Evolutionary conservation across 441 rosid genomes (phyloP).

Genomic region (Populus hybrid): DNA sequence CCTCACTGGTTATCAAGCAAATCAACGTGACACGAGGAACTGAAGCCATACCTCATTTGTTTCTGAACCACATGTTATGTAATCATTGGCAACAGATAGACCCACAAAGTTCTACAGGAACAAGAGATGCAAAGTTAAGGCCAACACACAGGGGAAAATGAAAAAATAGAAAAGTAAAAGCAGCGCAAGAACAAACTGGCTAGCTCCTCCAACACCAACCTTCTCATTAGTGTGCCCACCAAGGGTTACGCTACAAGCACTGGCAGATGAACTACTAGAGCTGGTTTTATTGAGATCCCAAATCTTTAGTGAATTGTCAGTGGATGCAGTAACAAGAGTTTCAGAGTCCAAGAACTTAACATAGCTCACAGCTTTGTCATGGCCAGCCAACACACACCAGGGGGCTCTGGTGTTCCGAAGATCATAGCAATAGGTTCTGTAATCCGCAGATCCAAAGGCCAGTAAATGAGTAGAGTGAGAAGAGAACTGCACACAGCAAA

Average conservation of each 20-base stretch:
- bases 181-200: neutral
- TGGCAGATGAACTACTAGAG: conserved; percentile 50
- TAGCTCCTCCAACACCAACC: conserved; percentile 37
- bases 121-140: conserved; percentile 18
- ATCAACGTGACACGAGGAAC: neutral
- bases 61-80: conserved; percentile 95
- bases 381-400: conserved; percentile 59
- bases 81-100: conserved; percentile 71
- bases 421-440: conserved; percentile 88
- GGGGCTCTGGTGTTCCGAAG: conserved; percentile 72
- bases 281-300: conserved; percentile 92
- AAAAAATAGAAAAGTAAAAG: no score
- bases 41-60: conserved; percentile 81
- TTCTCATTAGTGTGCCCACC: conserved; percentile 91
- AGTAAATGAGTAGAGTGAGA: conserved; percentile 73
- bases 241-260: conserved; percentile 75
- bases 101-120: conserved; percentile 90
- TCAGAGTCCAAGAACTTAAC: conserved; percentile 84
- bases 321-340: conserved; percentile 90
- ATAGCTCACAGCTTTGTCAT: conserved; percentile 61
- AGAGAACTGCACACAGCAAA: conserved; percentile 96
- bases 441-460: conserved; percentile 96
- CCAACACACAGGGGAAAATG: neutral
- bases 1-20: neutral
- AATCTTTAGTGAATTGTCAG: conserved; percentile 86